These are phyloP conservation scores for Geotrichum citri-aurantii DNA, from an alignment of 1,139 yeast genomes.

Conservation along the genomic window DNA sequence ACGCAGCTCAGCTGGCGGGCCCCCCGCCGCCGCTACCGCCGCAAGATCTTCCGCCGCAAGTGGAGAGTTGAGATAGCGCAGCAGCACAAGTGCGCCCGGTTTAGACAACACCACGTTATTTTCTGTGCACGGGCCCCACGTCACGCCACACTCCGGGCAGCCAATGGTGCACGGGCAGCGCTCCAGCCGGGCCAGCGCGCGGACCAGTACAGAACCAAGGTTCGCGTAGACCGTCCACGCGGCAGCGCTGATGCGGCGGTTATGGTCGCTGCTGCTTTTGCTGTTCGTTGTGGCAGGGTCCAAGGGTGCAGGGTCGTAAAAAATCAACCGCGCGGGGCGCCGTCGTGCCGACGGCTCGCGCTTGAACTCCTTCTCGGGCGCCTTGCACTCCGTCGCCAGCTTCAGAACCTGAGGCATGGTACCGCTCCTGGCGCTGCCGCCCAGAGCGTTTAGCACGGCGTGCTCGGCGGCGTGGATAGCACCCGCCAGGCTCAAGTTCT, in stretches of 20 bases:
- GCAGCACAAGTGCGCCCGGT: conserved; percentile 72
- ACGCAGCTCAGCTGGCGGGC: conserved; percentile 5
- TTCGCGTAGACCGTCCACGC: conserved; percentile 74
- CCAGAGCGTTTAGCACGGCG: conserved; percentile 41
- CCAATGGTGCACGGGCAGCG: conserved; percentile 75
- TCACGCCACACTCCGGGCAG: conserved; percentile 68
- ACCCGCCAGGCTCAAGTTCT: conserved; percentile 67
- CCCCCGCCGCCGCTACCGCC: not conserved
- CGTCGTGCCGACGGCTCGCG: conserved; percentile 58
- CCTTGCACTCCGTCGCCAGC: conserved; percentile 87
- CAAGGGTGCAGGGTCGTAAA: conserved; percentile 69
- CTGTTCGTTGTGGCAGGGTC: not conserved
- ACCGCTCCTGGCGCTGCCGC: conserved; percentile 51
- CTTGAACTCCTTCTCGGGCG: conserved; percentile 93
- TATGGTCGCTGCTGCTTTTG: not conserved
- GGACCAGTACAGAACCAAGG: conserved; percentile 55
- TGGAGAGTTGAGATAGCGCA: conserved; percentile 42
- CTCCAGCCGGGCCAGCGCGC: conserved; percentile 54
- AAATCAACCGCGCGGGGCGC: conserved; percentile 80
- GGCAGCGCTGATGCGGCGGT: conserved; percentile 50
- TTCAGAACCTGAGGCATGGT: conserved; percentile 50
- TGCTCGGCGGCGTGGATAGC: conserved; percentile 98
- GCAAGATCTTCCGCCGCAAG: not conserved
- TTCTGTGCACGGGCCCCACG: conserved; percentile 75
- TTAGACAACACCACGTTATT: conserved; percentile 77